phyloP scores from a whole-genome alignment of 2,329 filamentous ascomycete genomes.

The Fusarium staphyleae region DNA sequence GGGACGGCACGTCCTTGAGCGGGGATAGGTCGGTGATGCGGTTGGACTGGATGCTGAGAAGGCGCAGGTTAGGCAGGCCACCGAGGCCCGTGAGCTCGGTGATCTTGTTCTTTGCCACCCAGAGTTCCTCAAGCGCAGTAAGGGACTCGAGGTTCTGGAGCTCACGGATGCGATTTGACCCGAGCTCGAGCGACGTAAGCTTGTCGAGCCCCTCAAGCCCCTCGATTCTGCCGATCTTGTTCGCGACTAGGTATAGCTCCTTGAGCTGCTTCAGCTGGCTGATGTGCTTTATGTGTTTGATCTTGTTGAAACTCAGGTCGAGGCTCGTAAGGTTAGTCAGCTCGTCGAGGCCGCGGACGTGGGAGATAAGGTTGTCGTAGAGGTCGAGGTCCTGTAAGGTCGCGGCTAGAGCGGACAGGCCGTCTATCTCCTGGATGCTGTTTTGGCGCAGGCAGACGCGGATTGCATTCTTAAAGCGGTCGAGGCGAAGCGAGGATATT shows the following conservation, averaged over 20 bases:
- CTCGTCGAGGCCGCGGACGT: constrained; percentile 82
- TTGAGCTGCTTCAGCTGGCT: constrained; percentile 77
- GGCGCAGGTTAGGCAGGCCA: constrained; percentile 78
- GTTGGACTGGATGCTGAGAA: constrained; percentile 95
- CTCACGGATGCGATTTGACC: constrained; percentile 88
- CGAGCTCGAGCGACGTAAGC: constrained; percentile 85
- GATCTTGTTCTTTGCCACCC: constrained; percentile 98
- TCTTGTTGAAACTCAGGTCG: constrained; percentile 98
- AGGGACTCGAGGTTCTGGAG: constrained; percentile 85
- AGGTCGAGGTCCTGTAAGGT: constrained; percentile 87
- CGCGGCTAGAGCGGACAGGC: constrained; percentile 69
- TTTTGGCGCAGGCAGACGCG: constrained; percentile 94
- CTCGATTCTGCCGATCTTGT: constrained; percentile 90
- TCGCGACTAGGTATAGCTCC: constrained; percentile 92
- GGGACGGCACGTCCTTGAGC: constrained; percentile 72
- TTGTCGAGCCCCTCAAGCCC: constrained; percentile 77
- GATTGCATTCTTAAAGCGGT: constrained; percentile 78
- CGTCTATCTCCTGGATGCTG: constrained; percentile 79
- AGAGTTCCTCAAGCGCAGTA: constrained; percentile 82
- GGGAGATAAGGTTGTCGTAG: constrained; percentile 93
- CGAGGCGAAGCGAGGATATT: constrained; percentile 78
- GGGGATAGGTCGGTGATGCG: constrained; percentile 81
- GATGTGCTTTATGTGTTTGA: constrained; percentile 96
- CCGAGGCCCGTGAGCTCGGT: constrained; percentile 78
- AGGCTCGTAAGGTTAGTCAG: constrained; percentile 78